These are phyloP conservation scores for Coelastrella sp. DNA, from an alignment of 139 green algal species.

Conservation along the genomic window DNA sequence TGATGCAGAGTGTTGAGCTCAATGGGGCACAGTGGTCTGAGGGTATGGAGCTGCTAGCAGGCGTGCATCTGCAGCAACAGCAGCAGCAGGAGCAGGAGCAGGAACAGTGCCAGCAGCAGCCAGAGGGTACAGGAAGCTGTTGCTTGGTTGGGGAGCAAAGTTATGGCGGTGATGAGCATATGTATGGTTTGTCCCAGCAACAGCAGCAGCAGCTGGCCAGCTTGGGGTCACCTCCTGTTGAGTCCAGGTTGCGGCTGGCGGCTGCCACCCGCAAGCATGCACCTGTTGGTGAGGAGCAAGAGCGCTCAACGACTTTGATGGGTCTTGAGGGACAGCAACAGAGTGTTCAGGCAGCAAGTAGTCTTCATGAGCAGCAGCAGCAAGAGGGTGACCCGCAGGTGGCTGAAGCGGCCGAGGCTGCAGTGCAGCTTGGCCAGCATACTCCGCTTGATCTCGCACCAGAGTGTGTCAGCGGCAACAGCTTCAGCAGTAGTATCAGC, in stretches of 20 bases:
- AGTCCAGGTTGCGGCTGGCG: not conserved
- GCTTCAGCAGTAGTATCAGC: not conserved
- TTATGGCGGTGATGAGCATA: not conserved
- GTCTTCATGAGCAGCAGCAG: conserved; percentile 25
- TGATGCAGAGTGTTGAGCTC: not conserved
- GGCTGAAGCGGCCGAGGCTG: not conserved
- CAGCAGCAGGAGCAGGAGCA: conserved; percentile 15
- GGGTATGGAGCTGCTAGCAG: not conserved
- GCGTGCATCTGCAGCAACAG: conserved; percentile 29
- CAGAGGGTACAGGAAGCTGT: not conserved
- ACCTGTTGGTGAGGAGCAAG: not conserved
- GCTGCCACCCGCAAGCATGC: not conserved
- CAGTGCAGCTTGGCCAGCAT: not conserved
- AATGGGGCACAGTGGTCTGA: not conserved
- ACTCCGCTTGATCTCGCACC: not conserved
- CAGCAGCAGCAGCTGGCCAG: conserved; percentile 26
- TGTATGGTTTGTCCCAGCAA: not conserved
- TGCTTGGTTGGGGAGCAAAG: not conserved
- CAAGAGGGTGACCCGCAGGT: not conserved
- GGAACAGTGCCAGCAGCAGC: too few relatives aligned
- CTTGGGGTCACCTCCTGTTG: not conserved
- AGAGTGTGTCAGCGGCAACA: not conserved
- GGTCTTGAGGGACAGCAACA: too few relatives aligned
- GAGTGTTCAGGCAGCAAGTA: too few relatives aligned
- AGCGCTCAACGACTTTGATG: not conserved